phyloP scores from a whole-genome alignment of 441 rosid genomes.

The Breynia disticha region DNA sequence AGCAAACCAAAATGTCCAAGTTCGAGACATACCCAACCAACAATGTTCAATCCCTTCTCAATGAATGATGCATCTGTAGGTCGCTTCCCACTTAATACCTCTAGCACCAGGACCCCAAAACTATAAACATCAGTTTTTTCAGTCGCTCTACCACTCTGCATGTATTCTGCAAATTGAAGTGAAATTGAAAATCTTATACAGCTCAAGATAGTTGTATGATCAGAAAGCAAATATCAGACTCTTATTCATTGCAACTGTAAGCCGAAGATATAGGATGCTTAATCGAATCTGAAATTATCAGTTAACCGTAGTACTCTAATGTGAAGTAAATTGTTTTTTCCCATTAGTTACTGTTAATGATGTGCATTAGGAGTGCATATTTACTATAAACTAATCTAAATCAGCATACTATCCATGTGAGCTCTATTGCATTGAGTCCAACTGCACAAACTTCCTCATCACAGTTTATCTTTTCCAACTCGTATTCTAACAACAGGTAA shows the following conservation, averaged over 20 bases:
- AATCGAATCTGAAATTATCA: not conserved
- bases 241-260: not conserved
- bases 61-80: slow-evolving; percentile 96
- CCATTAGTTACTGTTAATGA: not conserved
- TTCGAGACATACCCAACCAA: slow-evolving; percentile 77
- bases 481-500: not conserved
- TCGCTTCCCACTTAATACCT: slow-evolving; percentile 89
- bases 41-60: slow-evolving; percentile 91
- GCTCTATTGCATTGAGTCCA: not conserved
- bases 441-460: not conserved
- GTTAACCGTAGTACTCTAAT: not conserved
- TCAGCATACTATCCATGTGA: too few species aligned
- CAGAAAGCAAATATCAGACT: slow-evolving; percentile 6
- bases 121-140: slow-evolving; percentile 97
- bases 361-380: too few species aligned
- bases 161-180: slow-evolving; percentile 52
- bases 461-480: not conserved
- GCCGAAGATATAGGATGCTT: slow-evolving; percentile 2
- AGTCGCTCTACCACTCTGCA: slow-evolving; percentile 99
- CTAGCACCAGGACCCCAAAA: slow-evolving; percentile 92
- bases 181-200: slow-evolving; percentile 4
- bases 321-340: not conserved
- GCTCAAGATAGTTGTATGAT: not conserved
- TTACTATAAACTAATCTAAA: too few species aligned
- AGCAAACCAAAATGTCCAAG: slow-evolving; percentile 5